A percentile compares a stretch with the other conserved stretches of the same genome.
phyloP scores from a whole-genome alignment of 805 yeast genomes.

The Grigorovia humatica region DNA sequence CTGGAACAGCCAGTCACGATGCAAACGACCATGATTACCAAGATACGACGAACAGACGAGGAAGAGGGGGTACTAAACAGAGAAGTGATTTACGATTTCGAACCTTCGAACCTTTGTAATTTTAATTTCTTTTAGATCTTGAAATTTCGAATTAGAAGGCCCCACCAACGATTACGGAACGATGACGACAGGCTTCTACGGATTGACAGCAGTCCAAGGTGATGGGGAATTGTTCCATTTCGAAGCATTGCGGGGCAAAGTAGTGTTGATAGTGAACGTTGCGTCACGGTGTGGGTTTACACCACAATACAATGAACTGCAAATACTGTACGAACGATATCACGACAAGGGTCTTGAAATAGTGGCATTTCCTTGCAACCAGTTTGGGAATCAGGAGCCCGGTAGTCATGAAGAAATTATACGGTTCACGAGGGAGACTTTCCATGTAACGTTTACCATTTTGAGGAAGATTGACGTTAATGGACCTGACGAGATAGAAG shows the following conservation, averaged over 20 bases:
- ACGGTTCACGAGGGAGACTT: conserved; percentile 63
- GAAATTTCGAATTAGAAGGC: no score
- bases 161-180: not conserved
- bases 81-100: no score
- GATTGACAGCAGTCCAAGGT: not conserved
- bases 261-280: conserved; percentile 75
- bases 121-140: no score
- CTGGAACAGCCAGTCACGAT: conserved; percentile 57
- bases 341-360: conserved; percentile 52
- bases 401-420: conserved; percentile 59
- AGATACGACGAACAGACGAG: not conserved
- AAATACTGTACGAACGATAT: conserved; percentile 55
- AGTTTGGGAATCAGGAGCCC: conserved; percentile 77
- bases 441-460: conserved; percentile 86
- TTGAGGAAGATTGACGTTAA: conserved; percentile 82
- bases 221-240: conserved; percentile 51
- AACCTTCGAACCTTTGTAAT: no score
- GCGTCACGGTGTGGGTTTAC: conserved; percentile 82
- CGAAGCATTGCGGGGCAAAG: conserved; percentile 59
- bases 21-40: conserved; percentile 19
- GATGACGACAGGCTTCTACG: conserved; percentile 28
- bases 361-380: conserved; percentile 87
- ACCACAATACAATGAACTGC: conserved; percentile 67
- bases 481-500: conserved; percentile 71
- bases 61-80: no score